phyloP scores from a whole-genome alignment of 371 early-diverging fungal genomes.

The Racocetra persica region DNA sequence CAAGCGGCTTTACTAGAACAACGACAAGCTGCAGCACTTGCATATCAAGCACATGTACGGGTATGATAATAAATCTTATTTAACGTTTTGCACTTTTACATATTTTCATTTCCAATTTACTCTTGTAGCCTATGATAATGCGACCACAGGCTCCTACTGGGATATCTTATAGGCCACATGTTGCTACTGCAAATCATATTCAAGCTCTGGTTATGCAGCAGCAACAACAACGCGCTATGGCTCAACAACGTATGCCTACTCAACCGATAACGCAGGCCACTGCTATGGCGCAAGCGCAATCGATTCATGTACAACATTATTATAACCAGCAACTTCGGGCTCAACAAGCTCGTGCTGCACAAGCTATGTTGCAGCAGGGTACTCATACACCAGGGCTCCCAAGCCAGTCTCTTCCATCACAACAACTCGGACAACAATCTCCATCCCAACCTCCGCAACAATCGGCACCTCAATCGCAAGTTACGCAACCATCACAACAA shows the following conservation, averaged over 20 bases:
- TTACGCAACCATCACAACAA: conserved; percentile 3
- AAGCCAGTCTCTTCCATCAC: not conserved
- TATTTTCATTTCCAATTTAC: not conserved
- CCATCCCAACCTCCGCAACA: conserved; percentile 8
- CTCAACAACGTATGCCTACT: not conserved
- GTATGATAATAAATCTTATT: not conserved
- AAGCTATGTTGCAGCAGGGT: not conserved
- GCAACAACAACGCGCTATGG: conserved; percentile 17
- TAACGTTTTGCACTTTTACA: not conserved
- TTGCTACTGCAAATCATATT: conserved; percentile 1
- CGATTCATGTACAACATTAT: conserved; percentile 7
- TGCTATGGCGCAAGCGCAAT: not conserved
- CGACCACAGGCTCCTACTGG: conserved; percentile 1
- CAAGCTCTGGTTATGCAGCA: conserved; percentile 20
- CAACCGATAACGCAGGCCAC: conserved; percentile 14
- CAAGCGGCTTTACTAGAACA: conserved; percentile 24
- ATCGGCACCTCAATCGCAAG: not conserved
- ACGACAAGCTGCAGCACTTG: conserved; percentile 39
- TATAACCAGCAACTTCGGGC: not conserved
- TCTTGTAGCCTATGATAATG: not conserved
- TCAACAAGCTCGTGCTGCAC: conserved; percentile 1
- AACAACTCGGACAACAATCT: conserved; percentile 24
- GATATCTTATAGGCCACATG: not conserved
- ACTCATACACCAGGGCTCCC: not conserved
- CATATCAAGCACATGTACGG: conserved; percentile 30